Evolutionary conservation across 2,329 filamentous ascomycete genomes (phyloP).

Genomic region (Rutstroemia sp.): DNA sequence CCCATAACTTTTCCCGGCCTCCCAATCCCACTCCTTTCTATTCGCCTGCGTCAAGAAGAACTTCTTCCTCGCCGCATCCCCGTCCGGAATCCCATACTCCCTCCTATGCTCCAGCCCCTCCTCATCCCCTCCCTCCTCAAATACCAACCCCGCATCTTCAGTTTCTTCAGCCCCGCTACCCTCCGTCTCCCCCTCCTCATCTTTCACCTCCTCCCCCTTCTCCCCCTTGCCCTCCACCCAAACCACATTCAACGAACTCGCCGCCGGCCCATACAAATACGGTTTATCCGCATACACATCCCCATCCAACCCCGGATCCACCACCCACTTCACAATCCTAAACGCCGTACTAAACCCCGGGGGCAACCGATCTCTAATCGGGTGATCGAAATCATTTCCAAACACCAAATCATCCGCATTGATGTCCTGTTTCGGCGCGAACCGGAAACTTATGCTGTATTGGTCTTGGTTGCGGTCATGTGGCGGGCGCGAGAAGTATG

Average conservation of each 20-base stretch:
- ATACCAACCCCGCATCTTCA: constrained; percentile 26
- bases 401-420: constrained; percentile 62
- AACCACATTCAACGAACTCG: constrained; percentile 74
- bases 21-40: constrained; percentile 51
- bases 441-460: constrained; percentile 76
- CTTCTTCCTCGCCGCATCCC: constrained; percentile 45
- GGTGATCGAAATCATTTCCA: constrained; percentile 91
- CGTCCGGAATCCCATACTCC: constrained; percentile 33
- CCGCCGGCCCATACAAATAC: constrained; percentile 74
- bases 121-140: constrained; percentile 33
- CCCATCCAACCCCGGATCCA: constrained; percentile 85
- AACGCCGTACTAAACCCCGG: constrained; percentile 81
- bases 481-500: constrained; percentile 67
- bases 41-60: constrained; percentile 50
- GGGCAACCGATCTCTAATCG: constrained; percentile 78
- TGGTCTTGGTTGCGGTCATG: constrained; percentile 65
- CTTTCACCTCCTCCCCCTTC: constrained; percentile 25
- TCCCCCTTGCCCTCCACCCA: constrained; percentile 41
- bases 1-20: constrained; percentile 52
- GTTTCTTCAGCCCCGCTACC: constrained; percentile 35
- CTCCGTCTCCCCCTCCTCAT: constrained; percentile 30
- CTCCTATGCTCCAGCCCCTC: constrained; percentile 35
- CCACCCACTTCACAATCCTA: constrained; percentile 79
- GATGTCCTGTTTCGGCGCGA: constrained; percentile 54
- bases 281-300: constrained; percentile 84